A percentile compares a stretch with the other conserved stretches of the same genome.
phyloP scores from a whole-genome alignment of 2,329 filamentous ascomycete genomes.

The Monilinia vaccinii-corymbosi region DNA sequence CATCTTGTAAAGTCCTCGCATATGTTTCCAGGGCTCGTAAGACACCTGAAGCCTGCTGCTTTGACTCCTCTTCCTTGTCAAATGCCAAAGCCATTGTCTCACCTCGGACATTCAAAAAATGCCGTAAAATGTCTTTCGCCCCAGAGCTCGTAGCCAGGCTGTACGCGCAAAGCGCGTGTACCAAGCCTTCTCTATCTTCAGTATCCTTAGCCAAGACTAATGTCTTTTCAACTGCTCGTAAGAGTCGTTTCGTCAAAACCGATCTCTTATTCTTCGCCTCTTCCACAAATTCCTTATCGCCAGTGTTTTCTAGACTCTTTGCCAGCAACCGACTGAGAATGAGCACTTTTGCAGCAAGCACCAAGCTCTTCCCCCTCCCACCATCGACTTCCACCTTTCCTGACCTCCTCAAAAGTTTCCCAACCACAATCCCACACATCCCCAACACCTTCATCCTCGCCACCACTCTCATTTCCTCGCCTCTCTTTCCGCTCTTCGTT shows the following conservation, averaged over 20 bases:
- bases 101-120: slow-evolving; percentile 67
- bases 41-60: slow-evolving; percentile 37
- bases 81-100: slow-evolving; percentile 59
- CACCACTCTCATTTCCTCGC: slow-evolving; percentile 19
- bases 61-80: slow-evolving; percentile 38
- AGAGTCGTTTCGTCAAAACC: slow-evolving; percentile 51
- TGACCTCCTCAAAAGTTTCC: slow-evolving; percentile 37
- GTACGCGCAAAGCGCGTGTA: slow-evolving; percentile 72
- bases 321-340: slow-evolving; percentile 68
- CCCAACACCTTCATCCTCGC: slow-evolving; percentile 43
- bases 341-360: slow-evolving; percentile 59
- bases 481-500: slow-evolving; percentile 24
- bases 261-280: slow-evolving; percentile 55
- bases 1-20: slow-evolving; percentile 66
- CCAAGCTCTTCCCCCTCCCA: slow-evolving; percentile 34
- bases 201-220: slow-evolving; percentile 48
- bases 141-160: slow-evolving; percentile 74
- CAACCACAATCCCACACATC: slow-evolving; percentile 41
- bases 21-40: slow-evolving; percentile 63
- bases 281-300: slow-evolving; percentile 38
- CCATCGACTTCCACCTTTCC: slow-evolving; percentile 21
- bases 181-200: slow-evolving; percentile 41
- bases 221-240: slow-evolving; percentile 60
- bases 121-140: slow-evolving; percentile 65
- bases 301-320: slow-evolving; percentile 56